A percentile compares a stretch with the other conserved stretches of the same genome.
These are phyloP conservation scores for Amoebophrya sp. DNA, from an alignment of 169 alveolate species.

Conservation along the genomic window DNA sequence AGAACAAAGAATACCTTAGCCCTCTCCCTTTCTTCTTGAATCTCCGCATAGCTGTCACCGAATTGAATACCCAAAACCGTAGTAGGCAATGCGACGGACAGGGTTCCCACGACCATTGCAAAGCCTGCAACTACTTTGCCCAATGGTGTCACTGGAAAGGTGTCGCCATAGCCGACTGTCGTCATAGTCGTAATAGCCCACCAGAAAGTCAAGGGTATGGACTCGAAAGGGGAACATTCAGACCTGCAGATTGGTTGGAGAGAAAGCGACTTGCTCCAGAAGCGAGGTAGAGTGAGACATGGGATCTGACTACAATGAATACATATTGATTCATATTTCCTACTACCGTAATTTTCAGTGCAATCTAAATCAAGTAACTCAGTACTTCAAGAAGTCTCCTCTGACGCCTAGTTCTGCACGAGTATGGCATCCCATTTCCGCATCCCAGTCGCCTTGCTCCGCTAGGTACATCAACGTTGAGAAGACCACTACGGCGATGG, in stretches of 20 bases:
- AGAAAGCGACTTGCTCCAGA: no score
- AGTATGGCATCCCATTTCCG: neutral
- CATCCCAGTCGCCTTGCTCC: neutral
- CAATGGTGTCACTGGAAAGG: neutral
- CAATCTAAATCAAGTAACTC: no score
- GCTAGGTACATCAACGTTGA: neutral
- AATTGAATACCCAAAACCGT: neutral
- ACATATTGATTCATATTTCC: no score
- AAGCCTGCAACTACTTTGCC: neutral
- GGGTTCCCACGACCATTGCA: neutral
- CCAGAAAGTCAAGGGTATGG: neutral
- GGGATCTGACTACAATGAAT: no score
- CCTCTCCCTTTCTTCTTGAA: neutral
- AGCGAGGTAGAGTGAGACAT: no score
- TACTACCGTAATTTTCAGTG: no score
- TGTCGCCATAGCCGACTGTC: constrained; percentile 4
- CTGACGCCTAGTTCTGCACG: neutral
- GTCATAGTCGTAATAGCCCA: constrained; percentile 20
- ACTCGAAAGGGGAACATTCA: neutral
- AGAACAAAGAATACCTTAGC: no score
- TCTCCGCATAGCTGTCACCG: neutral
- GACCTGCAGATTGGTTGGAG: no score
- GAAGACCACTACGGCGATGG: neutral
- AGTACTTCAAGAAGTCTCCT: neutral
- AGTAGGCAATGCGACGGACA: neutral